Evolutionary conservation across 306 rosid species (phyloP), one percentile per base, ranked within the genome.

Genomic region (Myrica gale): DNA sequence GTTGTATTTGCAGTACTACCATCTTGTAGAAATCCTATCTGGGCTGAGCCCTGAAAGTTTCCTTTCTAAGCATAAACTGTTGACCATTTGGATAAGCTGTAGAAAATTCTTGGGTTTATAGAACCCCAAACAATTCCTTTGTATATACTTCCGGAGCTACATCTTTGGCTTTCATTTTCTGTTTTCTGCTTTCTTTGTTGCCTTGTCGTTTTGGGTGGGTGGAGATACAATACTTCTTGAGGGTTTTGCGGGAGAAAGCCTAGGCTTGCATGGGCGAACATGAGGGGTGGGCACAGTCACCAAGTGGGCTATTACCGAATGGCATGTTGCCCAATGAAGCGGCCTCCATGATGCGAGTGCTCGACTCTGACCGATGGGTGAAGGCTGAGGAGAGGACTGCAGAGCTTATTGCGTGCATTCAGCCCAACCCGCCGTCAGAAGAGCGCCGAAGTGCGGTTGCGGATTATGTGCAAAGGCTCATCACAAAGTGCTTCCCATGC

Each of bases 201-300:
- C 58, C 75, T 63, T 5, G 2, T 74, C 54, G 72, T 78, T 56
- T 78, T 67, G 78, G 87, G 74, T 69, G 80, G 80, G 76, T 15
- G 83, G 82, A 77, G 80, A 62, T 20, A 17, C 61, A 69, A 68
- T 51, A 77, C 46, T 80, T 46, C 62, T 74, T 54, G 11, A 39
- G 61, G 70, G 72, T 57, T 78, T 58, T 47, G 73, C 79, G 82
- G 82, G 85, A 76, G 88, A 69, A 77, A 81, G 78, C 47, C 23
- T 82, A 74, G 84, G 96, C 76, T 85, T 89, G 96, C 87, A 96
- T 96, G 99, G 99, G 97, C 77, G 93, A 92, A 82, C 94, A 84
- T 88, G 99, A 96, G 81, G 92, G 80, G 56, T 87, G 93, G 93
- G 88, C 90, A 74, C 88, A 87, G 93, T 92, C 93, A 91, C 85